phyloP scores from a whole-genome alignment of 2,329 filamentous ascomycete species.

The Erysiphe pulchra region DNA sequence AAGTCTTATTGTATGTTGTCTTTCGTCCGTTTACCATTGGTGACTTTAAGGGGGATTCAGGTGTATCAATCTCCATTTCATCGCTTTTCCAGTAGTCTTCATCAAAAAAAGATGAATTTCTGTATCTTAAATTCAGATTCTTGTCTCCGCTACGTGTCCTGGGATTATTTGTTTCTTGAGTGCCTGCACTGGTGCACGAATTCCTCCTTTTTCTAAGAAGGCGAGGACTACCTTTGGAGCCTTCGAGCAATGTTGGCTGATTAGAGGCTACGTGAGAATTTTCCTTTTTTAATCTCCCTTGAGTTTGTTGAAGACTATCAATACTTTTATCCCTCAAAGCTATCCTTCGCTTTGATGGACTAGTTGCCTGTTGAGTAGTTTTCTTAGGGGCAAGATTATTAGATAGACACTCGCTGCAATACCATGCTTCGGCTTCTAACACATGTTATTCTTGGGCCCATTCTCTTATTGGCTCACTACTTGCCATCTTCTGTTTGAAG shows the following conservation, averaged over 20 bases:
- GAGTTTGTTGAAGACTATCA: no score
- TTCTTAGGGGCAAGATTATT: slow-evolving; percentile 21
- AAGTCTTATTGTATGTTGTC: no score
- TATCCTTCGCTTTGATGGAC: no score
- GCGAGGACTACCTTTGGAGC: slow-evolving; percentile 50
- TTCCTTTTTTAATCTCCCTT: no score
- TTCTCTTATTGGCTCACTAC: slow-evolving; percentile 8
- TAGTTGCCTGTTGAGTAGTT: no score
- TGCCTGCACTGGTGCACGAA: slow-evolving; percentile 30
- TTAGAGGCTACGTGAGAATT: no score
- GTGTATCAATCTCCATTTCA: slow-evolving; percentile 3
- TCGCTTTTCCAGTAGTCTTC: neutral
- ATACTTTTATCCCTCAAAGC: no score
- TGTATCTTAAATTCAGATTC: slow-evolving; percentile 5
- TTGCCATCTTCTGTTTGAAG: slow-evolving; percentile 37
- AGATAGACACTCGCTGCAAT: slow-evolving; percentile 25
- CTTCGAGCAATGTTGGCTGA: slow-evolving; percentile 23
- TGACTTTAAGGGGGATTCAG: neutral
- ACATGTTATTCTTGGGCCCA: slow-evolving; percentile 1
- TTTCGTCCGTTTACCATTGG: no score
- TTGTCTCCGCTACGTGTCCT: slow-evolving; percentile 21
- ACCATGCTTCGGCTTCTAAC: slow-evolving; percentile 31
- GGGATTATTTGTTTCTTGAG: slow-evolving; percentile 25
- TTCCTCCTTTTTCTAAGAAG: slow-evolving; percentile 66
- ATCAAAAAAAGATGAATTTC: slow-evolving; percentile 3